These are phyloP conservation scores for Sporisorium graminicola DNA, from an alignment of 1,284 basidiomycete genomes.

Conservation along the genomic window DNA sequence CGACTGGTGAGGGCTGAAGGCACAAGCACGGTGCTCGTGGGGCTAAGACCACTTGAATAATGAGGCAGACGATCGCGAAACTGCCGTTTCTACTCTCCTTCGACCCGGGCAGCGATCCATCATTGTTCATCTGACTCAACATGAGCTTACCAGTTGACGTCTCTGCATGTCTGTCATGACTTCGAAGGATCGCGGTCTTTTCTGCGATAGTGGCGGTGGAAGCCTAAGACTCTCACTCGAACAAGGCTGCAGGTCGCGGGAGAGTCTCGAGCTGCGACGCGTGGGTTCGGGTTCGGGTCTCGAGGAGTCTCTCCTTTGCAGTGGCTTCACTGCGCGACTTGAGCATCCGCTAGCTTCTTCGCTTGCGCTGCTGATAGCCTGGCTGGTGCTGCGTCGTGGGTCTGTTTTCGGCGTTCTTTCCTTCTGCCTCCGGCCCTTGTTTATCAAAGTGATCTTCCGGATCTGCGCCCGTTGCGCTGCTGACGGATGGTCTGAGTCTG, in stretches of 20 bases:
- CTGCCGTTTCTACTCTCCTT: neutral
- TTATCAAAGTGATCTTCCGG: neutral
- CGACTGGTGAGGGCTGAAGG: neutral
- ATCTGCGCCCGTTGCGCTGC: neutral
- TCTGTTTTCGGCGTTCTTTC: conserved; percentile 14
- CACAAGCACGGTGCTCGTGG: neutral
- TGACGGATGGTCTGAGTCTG: neutral
- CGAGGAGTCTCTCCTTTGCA: neutral
- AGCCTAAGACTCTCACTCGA: conserved; percentile 12
- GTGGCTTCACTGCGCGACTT: neutral
- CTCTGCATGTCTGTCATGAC: neutral
- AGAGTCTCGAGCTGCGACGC: conserved; percentile 28
- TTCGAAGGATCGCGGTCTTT: conserved; percentile 1
- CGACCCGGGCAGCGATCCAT: too few species aligned
- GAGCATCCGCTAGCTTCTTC: neutral
- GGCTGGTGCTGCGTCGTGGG: neutral
- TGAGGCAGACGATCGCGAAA: neutral
- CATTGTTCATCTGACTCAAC: neutral
- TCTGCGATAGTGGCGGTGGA: neutral
- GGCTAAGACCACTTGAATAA: neutral
- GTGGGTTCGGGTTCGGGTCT: conserved; percentile 1
- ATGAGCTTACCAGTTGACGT: conserved; percentile 23
- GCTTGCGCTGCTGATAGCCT: conserved; percentile 1
- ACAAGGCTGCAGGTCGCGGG: conserved; percentile 14
- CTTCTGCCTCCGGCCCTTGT: neutral